Evolutionary conservation across 805 yeast species (phyloP), one percentile per base, ranked within the genome.

Genomic region (Candida vartiovaarae): DNA sequence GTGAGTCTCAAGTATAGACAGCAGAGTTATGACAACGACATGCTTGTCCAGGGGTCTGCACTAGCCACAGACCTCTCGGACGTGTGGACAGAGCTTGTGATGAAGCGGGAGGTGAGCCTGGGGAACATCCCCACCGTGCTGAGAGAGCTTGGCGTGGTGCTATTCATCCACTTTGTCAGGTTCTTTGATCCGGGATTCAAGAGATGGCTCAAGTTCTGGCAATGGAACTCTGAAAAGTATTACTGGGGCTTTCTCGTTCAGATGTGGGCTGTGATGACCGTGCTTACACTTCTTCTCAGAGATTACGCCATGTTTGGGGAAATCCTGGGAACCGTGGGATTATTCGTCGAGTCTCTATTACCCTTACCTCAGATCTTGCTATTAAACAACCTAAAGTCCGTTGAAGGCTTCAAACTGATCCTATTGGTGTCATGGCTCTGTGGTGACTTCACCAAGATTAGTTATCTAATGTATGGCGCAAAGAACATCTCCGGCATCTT

Each of bases 401-500:
- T 84, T 6, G 82, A 82, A 50, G 91, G 93, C 47, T 89, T 89
- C 66, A 82, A 88, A 55, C 68, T 80, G 40, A 76, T 91, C 27
- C 66, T 89, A 31, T 60, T 89, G 32, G 64, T 88, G 20, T 82
- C 90, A 55, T 89, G 97, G 97, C 67, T 89, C 4, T 82, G 91
- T 47, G 96, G 96, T 45, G 97, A 89, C 64, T 67, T 82, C 34
- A 74, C 87, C 33, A 90, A 90, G 60, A 75, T 87, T 25, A 68
- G 81, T 41, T 86, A 85, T 56, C 66, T 86, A 42, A 54, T 84
- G n/a, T 84, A 72, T 61, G 95, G 95, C 11, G 84, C 93, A 1
- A 74, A 74, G 42, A 74, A 84, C 51, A 75, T 85, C 28, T 80
- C 89, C 3, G 52, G 65, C 6, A 67, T 84, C 6, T 85, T 85